Conservation (phyloP, 306 rosid genomes). For the Vachellia collinsii region DNA sequence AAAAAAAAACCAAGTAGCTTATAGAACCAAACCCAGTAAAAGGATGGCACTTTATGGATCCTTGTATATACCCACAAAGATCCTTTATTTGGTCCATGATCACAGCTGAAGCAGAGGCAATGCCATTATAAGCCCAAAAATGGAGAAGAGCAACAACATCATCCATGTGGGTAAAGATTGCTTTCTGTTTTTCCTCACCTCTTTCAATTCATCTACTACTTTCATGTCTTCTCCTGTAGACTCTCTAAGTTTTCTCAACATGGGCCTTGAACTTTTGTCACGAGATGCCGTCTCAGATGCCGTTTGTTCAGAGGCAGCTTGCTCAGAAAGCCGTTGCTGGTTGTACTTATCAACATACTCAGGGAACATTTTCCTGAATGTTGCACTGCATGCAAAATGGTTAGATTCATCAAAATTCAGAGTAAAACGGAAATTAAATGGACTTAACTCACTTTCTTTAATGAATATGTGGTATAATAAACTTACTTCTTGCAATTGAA, state of each 20-base stretch:
- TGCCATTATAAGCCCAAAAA: conserved; percentile 92
- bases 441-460: conserved; percentile 17
- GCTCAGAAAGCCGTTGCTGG: conserved; percentile 68
- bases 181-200: conserved; percentile 50
- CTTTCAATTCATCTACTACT: conserved; percentile 51
- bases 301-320: conserved; percentile 53
- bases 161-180: conserved; percentile 86
- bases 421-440: conserved; percentile 19
- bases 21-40: conserved; percentile 40
- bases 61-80: conserved; percentile 28
- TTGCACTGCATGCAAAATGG: conserved; percentile 56
- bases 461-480: background rate
- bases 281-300: conserved; percentile 43
- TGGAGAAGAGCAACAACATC: conserved; percentile 84
- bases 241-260: conserved; percentile 48
- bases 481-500: conserved; percentile 94
- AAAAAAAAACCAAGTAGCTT: conserved; percentile 42
- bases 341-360: conserved; percentile 93
- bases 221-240: conserved; percentile 53
- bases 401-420: conserved; percentile 18
- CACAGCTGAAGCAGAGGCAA: conserved; percentile 92
- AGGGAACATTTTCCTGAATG: conserved; percentile 91
- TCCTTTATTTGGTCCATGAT: background rate
- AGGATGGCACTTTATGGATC: conserved; percentile 35
- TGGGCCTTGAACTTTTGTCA: conserved; percentile 48